These are phyloP conservation scores for Nelumbo lutea DNA, from an alignment of 164 flowering plant species.

Conservation along the genomic window DNA sequence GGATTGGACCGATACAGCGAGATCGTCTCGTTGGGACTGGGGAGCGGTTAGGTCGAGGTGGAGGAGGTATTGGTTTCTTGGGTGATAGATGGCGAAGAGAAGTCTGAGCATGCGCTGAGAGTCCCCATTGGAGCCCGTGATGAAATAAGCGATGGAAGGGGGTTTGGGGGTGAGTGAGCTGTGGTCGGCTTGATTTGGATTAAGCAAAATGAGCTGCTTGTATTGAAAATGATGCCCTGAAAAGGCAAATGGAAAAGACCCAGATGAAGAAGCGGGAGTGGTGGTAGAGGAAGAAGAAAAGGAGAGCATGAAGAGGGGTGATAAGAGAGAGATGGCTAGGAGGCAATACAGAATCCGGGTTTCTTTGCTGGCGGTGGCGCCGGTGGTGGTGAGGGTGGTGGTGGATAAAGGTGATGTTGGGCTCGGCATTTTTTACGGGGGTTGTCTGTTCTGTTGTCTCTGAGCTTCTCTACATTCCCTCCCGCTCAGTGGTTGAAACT, in stretches of 20 bases:
- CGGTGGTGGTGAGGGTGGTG: conserved; percentile 1
- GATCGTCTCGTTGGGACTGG: conserved; percentile 38
- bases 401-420: no score
- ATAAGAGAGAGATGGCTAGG: conserved; percentile 27
- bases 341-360: conserved; percentile 23
- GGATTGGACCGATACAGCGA: conserved; percentile 50
- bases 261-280: conserved; percentile 12
- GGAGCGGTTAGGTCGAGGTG: conserved; percentile 68
- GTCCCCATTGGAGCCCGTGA: conserved; percentile 64
- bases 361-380: conserved; percentile 8
- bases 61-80: conserved; percentile 69
- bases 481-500: no score
- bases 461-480: no score
- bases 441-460: no score
- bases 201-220: background rate
- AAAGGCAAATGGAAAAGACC: background rate
- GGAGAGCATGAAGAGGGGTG: conserved; percentile 34
- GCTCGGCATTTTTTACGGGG: no score
- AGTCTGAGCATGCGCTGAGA: conserved; percentile 54
- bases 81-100: conserved; percentile 66
- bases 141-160: conserved; percentile 75
- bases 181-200: conserved; percentile 6
- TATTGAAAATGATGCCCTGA: conserved; percentile 6
- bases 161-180: conserved; percentile 30
- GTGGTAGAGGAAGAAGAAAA: conserved; percentile 26